A percentile compares a stretch with the other conserved stretches of the same genome.
These are phyloP conservation scores for Paraleonurus japonicus DNA, from an alignment of 257 asterid genomes.

Conservation along the genomic window DNA sequence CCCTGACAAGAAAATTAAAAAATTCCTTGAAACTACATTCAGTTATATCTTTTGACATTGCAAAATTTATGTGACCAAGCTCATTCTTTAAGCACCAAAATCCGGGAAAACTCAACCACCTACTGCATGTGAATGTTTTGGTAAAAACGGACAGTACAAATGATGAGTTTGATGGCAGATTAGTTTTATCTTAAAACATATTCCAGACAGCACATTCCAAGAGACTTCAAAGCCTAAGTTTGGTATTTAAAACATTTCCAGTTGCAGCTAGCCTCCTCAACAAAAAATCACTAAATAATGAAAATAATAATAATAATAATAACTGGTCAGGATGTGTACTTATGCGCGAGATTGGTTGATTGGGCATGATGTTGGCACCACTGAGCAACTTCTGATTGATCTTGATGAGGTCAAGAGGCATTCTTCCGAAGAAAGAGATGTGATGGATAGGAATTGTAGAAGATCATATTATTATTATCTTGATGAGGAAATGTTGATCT, in stretches of 20 bases:
- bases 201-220: neutral
- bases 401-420: too few species aligned
- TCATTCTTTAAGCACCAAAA: neutral
- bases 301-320: too few species aligned
- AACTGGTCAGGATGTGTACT: neutral
- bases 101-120: neutral
- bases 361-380: too few species aligned
- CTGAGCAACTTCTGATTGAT: too few species aligned
- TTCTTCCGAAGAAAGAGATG: too few species aligned
- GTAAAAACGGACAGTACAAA: too few species aligned
- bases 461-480: too few species aligned
- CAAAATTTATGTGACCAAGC: neutral
- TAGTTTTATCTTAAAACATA: too few species aligned
- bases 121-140: neutral
- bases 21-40: neutral
- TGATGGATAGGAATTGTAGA: too few species aligned
- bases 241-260: neutral
- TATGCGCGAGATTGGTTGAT: neutral
- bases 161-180: neutral
- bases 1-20: neutral
- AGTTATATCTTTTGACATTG: neutral
- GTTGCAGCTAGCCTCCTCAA: neutral
- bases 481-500: too few species aligned
- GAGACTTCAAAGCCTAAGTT: neutral
- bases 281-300: neutral